Base-by-base conservation (phyloP, 345 rosid genomes). In the Salix viminalis region DNA sequence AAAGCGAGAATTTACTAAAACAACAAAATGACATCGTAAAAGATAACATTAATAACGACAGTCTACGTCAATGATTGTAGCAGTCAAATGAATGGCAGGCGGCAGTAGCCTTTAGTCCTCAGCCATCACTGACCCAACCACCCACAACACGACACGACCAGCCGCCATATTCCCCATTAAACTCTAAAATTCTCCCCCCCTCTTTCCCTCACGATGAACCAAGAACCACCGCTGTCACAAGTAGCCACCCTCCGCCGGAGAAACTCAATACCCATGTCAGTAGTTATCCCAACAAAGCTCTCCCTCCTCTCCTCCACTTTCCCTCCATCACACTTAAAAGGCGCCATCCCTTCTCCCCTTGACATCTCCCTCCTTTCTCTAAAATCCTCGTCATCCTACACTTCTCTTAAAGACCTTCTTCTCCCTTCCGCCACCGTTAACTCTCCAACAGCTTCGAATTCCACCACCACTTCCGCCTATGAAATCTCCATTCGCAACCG, bases 401-500 rank as follows among this genome's bases (percentile, higher is more conserved):
- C 93, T 64, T 93, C 99, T 30, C 89, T 95, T 78, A 88, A 79
- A 77, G 99, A 95, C 77, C 77, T 93, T 80, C 77, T 93, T 80
- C 81, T 90, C 73, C 87, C 91, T 5, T 83, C 92, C 23, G 46
- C 87, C 61, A 79, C 90, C 61, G 61, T 90, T 77, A 81, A 76
- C 73, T 89, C 97, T 32, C 92, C 94, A 72, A 50, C 90, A 23
- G 65, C 83, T 44, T 76, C 85, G 56, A 75, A 83, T 16, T 62
- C 84, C 69, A 26, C 83, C 39, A 24, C 81, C 1, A 24, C 70
- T 52, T 88, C 85, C 41, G 82, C 85, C 72, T 73, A 69, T 73
- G 92, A 89, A 66, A 85, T 95, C 32, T 87, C 96, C 52, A 95
- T 95, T 78, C 97, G 99, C 13, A 87, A 93, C 56, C 97, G 88